phyloP scores from a whole-genome alignment of 768 basidiomycete genomes.

The Terana coerulea region DNA sequence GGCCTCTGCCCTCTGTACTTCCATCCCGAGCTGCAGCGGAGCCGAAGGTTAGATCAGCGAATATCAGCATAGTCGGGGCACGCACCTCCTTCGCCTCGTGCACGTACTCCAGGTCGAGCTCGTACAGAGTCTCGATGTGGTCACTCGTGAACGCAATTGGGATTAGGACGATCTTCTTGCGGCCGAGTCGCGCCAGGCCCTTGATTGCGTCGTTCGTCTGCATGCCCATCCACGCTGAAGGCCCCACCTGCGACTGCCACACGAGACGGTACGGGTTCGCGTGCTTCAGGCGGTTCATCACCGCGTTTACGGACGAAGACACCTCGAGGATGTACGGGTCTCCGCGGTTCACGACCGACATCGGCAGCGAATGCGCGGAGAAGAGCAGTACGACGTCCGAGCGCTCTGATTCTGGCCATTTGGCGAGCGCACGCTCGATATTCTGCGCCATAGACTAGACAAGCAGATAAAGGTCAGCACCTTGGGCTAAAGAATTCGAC shows the following conservation, averaged over 20 bases:
- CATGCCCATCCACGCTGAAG: constrained; percentile 97
- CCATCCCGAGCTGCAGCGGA: constrained; percentile 73
- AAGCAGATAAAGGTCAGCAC: too few species aligned
- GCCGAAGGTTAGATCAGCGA: not conserved
- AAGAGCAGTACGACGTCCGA: constrained; percentile 82
- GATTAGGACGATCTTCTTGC: constrained; percentile 76
- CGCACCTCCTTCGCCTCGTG: constrained; percentile 88
- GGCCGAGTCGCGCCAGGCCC: constrained; percentile 72
- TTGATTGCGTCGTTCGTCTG: constrained; percentile 92
- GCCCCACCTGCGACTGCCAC: constrained; percentile 98
- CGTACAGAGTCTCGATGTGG: constrained; percentile 98
- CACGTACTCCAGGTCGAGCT: constrained; percentile 91
- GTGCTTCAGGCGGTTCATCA: constrained; percentile 82
- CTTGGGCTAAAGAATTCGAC: too few species aligned
- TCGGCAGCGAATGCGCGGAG: constrained; percentile 96
- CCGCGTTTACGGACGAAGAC: constrained; percentile 87
- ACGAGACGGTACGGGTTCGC: constrained; percentile 88
- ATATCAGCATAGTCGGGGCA: not conserved
- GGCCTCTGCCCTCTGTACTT: constrained; percentile 84
- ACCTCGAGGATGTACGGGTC: constrained; percentile 97
- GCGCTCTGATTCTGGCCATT: constrained; percentile 70
- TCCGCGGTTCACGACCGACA: constrained; percentile 98
- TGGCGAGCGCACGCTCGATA: constrained; percentile 74
- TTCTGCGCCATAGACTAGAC: constrained; percentile 93
- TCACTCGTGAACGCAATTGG: constrained; percentile 99